These are phyloP conservation scores for Globisporangium apiculatum DNA, from an alignment of 352 stramenopile genomes.

Conservation along the genomic window DNA sequence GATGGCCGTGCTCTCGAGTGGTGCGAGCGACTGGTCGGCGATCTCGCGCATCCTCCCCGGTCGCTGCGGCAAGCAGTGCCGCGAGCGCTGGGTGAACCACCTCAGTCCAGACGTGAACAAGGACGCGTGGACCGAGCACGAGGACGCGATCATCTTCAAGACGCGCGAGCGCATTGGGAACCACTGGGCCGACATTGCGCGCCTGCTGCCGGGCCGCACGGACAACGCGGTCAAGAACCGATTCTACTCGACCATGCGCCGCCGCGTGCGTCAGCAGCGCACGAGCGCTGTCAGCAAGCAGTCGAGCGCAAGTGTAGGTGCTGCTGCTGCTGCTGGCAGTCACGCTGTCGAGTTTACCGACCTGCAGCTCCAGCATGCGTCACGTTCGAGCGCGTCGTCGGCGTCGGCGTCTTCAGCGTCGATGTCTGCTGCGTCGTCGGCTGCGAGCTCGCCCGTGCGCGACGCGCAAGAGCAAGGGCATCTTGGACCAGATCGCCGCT, in stretches of 20 bases:
- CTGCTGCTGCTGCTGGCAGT: no score
- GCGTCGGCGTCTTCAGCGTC: no score
- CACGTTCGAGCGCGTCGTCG: no score
- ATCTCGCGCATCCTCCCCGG: conserved; percentile 92
- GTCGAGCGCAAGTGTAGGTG: no score
- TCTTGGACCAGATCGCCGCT: no score
- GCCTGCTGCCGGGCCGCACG: conserved; percentile 90
- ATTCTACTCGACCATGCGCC: conserved; percentile 82
- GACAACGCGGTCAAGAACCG: conserved; percentile 98
- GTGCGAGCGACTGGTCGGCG: conserved; percentile 86
- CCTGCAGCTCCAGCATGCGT: no score
- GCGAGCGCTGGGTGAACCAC: conserved; percentile 97
- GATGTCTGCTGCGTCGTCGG: no score
- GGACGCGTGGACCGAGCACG: conserved; percentile 89
- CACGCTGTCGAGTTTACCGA: no score
- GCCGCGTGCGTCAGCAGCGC: conserved; percentile 50
- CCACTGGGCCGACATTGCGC: conserved; percentile 96
- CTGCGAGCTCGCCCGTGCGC: no score
- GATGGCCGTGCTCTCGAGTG: conserved; percentile 41
- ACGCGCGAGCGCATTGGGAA: conserved; percentile 88
- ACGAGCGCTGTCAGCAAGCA: not conserved
- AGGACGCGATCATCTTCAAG: conserved; percentile 87
- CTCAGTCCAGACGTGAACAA: conserved; percentile 93
- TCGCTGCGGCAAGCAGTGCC: conserved; percentile 94
- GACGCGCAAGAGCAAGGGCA: no score